These are phyloP conservation scores for Grosmannia serpens DNA, from an alignment of 2,329 filamentous ascomycete genomes.

Conservation along the genomic window DNA sequence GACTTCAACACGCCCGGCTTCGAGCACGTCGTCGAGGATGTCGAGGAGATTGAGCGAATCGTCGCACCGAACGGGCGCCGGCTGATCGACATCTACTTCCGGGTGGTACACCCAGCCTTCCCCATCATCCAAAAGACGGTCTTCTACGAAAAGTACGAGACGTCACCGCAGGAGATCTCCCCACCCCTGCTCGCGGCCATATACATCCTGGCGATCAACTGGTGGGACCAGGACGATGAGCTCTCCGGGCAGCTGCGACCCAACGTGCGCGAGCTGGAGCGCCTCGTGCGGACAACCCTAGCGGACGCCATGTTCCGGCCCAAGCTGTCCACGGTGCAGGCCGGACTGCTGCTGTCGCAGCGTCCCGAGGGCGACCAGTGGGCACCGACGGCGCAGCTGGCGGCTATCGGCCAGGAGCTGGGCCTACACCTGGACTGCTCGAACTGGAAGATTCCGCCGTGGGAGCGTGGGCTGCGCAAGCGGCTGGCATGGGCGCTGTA, in stretches of 20 bases:
- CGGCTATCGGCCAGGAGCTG: slow-evolving; percentile 46
- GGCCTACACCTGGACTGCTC: slow-evolving; percentile 51
- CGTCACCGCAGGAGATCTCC: slow-evolving; percentile 45
- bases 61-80: slow-evolving; percentile 52
- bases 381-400: slow-evolving; percentile 38
- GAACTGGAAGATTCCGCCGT: slow-evolving; percentile 48
- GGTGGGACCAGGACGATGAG: slow-evolving; percentile 46
- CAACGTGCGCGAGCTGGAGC: slow-evolving; percentile 23
- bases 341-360: slow-evolving; percentile 41
- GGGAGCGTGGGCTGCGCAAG: slow-evolving; percentile 51
- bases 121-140: slow-evolving; percentile 50
- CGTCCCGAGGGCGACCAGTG: slow-evolving; percentile 33
- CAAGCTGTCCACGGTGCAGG: slow-evolving; percentile 44
- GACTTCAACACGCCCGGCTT: slow-evolving; percentile 62
- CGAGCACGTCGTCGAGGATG: slow-evolving; percentile 56
- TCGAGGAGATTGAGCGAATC: slow-evolving; percentile 51
- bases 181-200: slow-evolving; percentile 48
- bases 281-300: slow-evolving; percentile 28
- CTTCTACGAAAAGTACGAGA: slow-evolving; percentile 48
- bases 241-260: slow-evolving; percentile 34
- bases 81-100: slow-evolving; percentile 57
- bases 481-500: slow-evolving; percentile 53
- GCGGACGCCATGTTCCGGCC: slow-evolving; percentile 36
- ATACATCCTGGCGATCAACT: slow-evolving; percentile 50
- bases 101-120: slow-evolving; percentile 46